Evolutionary conservation across 768 basidiomycete genomes (phyloP).

Genomic region (Gelatoporia subvermispora): DNA sequence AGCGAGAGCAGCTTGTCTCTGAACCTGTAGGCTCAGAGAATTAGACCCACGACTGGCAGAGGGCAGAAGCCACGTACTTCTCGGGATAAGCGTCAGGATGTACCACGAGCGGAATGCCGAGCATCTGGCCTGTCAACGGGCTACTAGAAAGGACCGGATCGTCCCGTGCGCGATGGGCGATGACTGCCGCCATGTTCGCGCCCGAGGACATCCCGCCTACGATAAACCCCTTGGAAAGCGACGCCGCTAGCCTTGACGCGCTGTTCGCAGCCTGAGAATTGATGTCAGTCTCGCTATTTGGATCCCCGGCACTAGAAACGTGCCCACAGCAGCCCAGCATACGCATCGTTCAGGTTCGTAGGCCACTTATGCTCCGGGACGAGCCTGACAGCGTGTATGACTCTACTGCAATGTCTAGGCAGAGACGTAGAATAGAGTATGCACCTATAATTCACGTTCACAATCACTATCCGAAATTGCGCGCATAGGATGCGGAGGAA

Average conservation of each 20-base stretch:
- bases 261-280: slow-evolving; percentile 1
- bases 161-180: slow-evolving; percentile 17
- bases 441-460: slow-evolving; percentile 15
- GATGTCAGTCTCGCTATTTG: not conserved
- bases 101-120: slow-evolving; percentile 16
- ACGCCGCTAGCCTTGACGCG: slow-evolving; percentile 3
- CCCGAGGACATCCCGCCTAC: slow-evolving; percentile 20
- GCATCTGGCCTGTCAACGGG: slow-evolving; percentile 20
- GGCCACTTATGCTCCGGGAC: slow-evolving; percentile 24
- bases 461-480: slow-evolving; percentile 13
- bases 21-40: slow-evolving; percentile 8
- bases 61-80: slow-evolving; percentile 2
- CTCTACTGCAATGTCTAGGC: not conserved
- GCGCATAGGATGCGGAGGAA: slow-evolving; percentile 13
- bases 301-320: not conserved
- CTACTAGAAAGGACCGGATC: slow-evolving; percentile 15
- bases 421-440: not conserved
- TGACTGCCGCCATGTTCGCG: slow-evolving; percentile 14
- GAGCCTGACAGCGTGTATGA: slow-evolving; percentile 17
- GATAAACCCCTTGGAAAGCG: slow-evolving; percentile 16
- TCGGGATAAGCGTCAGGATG: slow-evolving; percentile 11
- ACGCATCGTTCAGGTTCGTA: slow-evolving; percentile 15
- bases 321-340: slow-evolving; percentile 23
- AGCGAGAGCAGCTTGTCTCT: slow-evolving; percentile 16
- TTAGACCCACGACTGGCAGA: too few species aligned